A percentile compares a stretch with the other conserved stretches of the same genome.
Evolutionary conservation across 805 yeast species (phyloP).

Genomic region (Metschnikowia koreensis): DNA sequence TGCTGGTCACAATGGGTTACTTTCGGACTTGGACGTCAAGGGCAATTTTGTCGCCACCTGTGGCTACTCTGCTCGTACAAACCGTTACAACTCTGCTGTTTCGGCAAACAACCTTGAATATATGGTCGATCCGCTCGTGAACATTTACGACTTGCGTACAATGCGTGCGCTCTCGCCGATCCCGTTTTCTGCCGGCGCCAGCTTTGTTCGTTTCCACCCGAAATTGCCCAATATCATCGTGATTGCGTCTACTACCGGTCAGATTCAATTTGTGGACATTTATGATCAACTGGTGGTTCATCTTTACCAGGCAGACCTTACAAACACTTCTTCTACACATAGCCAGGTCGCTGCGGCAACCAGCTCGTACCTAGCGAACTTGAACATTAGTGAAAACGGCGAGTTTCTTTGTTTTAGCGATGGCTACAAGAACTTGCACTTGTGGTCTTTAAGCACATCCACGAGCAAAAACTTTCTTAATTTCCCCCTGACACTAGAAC

Average conservation of each 20-base stretch:
- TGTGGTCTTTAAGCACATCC: constrained; percentile 55
- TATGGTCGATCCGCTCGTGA: constrained; percentile 72
- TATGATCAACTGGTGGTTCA: constrained; percentile 69
- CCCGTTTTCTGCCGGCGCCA: constrained; percentile 87
- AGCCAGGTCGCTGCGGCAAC: constrained; percentile 6
- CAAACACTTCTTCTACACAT: not conserved
- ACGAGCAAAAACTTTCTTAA: constrained; percentile 34
- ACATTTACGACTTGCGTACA: constrained; percentile 74
- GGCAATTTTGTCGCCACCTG: constrained; percentile 74
- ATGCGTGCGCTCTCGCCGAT: constrained; percentile 74
- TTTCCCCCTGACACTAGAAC: constrained; percentile 46
- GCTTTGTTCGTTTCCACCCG: constrained; percentile 82
- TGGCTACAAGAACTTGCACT: constrained; percentile 55
- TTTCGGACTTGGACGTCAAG: constrained; percentile 63
- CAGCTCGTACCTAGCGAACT: constrained; percentile 38
- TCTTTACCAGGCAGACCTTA: constrained; percentile 64
- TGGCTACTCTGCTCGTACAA: constrained; percentile 70
- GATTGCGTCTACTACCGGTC: constrained; percentile 74
- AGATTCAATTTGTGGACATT: constrained; percentile 80
- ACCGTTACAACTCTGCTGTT: constrained; percentile 31
- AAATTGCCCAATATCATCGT: constrained; percentile 74
- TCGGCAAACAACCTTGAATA: constrained; percentile 20
- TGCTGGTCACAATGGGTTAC: constrained; percentile 56
- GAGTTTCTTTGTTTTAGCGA: constrained; percentile 74
- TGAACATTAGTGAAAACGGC: constrained; percentile 68